phyloP scores from a whole-genome alignment of 495 filamentous ascomycete species.

The Baudoinia panamericana region DNA sequence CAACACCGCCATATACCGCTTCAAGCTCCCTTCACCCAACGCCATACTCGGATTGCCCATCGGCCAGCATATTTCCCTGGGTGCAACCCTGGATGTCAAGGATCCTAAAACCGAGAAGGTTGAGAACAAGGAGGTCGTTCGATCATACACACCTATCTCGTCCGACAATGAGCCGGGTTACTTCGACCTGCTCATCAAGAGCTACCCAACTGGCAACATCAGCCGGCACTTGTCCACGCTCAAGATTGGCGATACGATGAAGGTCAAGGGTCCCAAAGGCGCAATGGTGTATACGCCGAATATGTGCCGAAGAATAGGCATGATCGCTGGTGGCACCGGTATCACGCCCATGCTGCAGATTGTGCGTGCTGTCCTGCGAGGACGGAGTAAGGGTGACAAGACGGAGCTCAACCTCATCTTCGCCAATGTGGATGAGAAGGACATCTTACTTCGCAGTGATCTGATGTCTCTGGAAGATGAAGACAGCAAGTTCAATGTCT shows the following conservation, averaged over 20 bases:
- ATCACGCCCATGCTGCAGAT: conserved; percentile 98
- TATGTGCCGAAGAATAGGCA: conserved; percentile 86
- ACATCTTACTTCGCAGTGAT: conserved; percentile 86
- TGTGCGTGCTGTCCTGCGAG: conserved; percentile 76
- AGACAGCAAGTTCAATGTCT: conserved; percentile 67
- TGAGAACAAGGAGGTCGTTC: conserved; percentile 72
- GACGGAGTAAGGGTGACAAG: conserved; percentile 56
- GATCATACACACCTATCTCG: conserved; percentile 93
- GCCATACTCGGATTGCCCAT: conserved; percentile 91
- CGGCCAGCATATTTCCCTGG: conserved; percentile 95
- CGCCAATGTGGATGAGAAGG: conserved; percentile 84
- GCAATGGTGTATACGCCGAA: conserved; percentile 93
- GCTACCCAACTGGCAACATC: conserved; percentile 94
- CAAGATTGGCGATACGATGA: conserved; percentile 72
- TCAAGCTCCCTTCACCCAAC: conserved; percentile 59
- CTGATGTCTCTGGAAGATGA: conserved; percentile 63
- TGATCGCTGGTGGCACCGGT: conserved; percentile 95
- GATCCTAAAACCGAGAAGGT: conserved; percentile 45
- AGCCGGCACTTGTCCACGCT: conserved; percentile 76
- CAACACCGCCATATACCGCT: conserved; percentile 98
- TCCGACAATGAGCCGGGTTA: conserved; percentile 84
- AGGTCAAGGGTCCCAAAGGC: conserved; percentile 83
- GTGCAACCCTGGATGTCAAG: conserved; percentile 36
- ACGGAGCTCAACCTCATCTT: conserved; percentile 91
- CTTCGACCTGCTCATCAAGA: conserved; percentile 95